phyloP scores from a whole-genome alignment of 805 yeast species.

The Kodamaea kakaduensis region DNA sequence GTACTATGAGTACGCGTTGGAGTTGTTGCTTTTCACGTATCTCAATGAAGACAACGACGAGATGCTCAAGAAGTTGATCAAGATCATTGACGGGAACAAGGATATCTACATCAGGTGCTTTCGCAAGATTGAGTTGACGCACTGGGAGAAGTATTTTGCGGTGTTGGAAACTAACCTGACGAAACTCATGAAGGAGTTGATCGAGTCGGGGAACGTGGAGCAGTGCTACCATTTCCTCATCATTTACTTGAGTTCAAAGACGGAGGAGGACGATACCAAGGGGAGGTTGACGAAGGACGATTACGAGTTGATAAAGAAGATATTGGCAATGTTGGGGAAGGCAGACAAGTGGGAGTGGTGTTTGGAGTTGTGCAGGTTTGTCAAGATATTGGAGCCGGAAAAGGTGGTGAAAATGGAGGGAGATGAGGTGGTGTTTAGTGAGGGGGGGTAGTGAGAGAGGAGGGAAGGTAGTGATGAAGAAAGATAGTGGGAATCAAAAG shows the following conservation, averaged over 20 bases:
- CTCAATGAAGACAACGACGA: slow-evolving; percentile 24
- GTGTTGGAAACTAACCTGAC: slow-evolving; percentile 42
- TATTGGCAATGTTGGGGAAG: slow-evolving; percentile 39
- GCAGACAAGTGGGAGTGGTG: slow-evolving; percentile 49
- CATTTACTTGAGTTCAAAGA: slow-evolving; percentile 49
- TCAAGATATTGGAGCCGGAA: slow-evolving; percentile 44
- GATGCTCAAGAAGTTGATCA: slow-evolving; percentile 25
- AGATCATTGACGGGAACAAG: slow-evolving; percentile 21
- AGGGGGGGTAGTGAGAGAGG: neutral
- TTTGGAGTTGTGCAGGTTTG: slow-evolving; percentile 51
- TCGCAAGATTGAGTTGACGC: slow-evolving; percentile 53
- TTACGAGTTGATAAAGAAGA: slow-evolving; percentile 37
- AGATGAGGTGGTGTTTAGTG: too few relatives aligned
- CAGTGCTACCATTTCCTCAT: slow-evolving; percentile 51
- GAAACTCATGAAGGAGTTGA: slow-evolving; percentile 38
- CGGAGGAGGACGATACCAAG: slow-evolving; percentile 26
- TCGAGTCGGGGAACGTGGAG: slow-evolving; percentile 40
- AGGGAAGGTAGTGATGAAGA: neutral
- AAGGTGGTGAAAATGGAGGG: too few relatives aligned
- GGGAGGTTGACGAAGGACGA: slow-evolving; percentile 30
- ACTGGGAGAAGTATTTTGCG: slow-evolving; percentile 49
- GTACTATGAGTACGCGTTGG: slow-evolving; percentile 48
- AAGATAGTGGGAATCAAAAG: too few relatives aligned
- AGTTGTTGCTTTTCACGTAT: slow-evolving; percentile 42
- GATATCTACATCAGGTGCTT: slow-evolving; percentile 51